These are phyloP conservation scores for Paecilomyces sp. DNA, from an alignment of 2,329 filamentous ascomycete genomes.

Conservation along the genomic window DNA sequence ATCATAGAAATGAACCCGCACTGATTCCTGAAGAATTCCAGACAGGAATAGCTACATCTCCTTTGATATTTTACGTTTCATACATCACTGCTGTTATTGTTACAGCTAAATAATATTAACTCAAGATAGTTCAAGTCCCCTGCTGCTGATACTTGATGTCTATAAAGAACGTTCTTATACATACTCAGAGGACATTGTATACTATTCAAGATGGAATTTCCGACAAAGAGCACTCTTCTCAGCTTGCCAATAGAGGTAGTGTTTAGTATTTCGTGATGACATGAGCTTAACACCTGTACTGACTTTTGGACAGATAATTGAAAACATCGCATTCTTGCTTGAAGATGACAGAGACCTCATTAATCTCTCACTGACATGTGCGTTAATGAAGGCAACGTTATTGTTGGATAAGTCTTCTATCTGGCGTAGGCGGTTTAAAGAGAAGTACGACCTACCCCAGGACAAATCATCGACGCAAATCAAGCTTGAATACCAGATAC, in stretches of 20 bases:
- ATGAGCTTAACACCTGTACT: not conserved
- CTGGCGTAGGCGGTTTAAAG: conserved; percentile 27
- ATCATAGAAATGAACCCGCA: too few species aligned
- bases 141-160: too few species aligned
- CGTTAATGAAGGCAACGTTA: conserved; percentile 15
- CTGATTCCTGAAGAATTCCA: too few species aligned
- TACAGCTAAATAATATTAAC: too few species aligned
- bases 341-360: conserved; percentile 23
- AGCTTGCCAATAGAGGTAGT: not conserved
- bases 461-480: conserved; percentile 16
- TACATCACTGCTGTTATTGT: too few species aligned
- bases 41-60: too few species aligned
- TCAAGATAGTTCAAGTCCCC: too few species aligned
- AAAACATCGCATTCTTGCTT: conserved; percentile 22
- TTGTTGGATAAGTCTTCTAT: conserved; percentile 20
- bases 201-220: not conserved
- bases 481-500: conserved; percentile 26
- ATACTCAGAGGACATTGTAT: not conserved
- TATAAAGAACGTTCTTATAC: not conserved
- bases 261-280: not conserved
- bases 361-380: conserved; percentile 20
- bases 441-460: conserved; percentile 23
- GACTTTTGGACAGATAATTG: conserved; percentile 18
- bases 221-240: not conserved
- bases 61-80: too few species aligned